These are phyloP conservation scores for Vanderwaltozyma yarrowii DNA, from an alignment of 805 yeast genomes.

Conservation along the genomic window DNA sequence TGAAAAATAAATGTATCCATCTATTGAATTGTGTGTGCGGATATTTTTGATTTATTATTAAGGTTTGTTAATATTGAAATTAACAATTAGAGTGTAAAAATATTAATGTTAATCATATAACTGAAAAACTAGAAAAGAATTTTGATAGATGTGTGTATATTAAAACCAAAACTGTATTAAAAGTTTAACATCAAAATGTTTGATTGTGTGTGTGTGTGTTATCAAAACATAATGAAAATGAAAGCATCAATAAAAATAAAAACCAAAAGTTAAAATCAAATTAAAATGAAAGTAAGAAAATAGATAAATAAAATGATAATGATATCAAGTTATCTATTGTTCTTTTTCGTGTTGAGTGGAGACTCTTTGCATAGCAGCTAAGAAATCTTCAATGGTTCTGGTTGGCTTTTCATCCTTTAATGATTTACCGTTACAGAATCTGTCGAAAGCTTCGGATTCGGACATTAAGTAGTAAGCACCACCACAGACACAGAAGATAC, in stretches of 20 bases:
- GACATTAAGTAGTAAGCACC: constrained; percentile 95
- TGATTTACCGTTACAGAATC: constrained; percentile 76
- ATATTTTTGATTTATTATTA: constrained; percentile 1
- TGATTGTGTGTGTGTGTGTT: constrained; percentile 3
- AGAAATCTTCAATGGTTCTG: constrained; percentile 74
- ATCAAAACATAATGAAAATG: not conserved
- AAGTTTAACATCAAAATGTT: not conserved
- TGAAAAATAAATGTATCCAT: not conserved
- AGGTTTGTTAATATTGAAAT: not conserved
- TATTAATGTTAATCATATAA: no score
- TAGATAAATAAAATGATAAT: not conserved
- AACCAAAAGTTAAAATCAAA: not conserved
- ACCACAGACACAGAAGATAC: constrained; percentile 92
- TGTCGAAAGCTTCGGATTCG: constrained; percentile 66
- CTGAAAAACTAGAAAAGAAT: no score
- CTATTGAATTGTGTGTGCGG: constrained; percentile 1
- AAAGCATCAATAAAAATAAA: not conserved
- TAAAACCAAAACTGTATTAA: no score
- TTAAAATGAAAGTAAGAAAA: constrained; percentile 1
- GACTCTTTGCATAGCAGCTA: constrained; percentile 80
- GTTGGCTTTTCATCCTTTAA: constrained; percentile 42
- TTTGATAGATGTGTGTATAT: not conserved
- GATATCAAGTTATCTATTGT: constrained; percentile 31
- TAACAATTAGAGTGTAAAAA: not conserved
- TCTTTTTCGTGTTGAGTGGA: constrained; percentile 86